Evolutionary conservation across 768 basidiomycete species (phyloP), one percentile per base, ranked within the genome.

Genomic region (Erythrobasidium yunnanense): DNA sequence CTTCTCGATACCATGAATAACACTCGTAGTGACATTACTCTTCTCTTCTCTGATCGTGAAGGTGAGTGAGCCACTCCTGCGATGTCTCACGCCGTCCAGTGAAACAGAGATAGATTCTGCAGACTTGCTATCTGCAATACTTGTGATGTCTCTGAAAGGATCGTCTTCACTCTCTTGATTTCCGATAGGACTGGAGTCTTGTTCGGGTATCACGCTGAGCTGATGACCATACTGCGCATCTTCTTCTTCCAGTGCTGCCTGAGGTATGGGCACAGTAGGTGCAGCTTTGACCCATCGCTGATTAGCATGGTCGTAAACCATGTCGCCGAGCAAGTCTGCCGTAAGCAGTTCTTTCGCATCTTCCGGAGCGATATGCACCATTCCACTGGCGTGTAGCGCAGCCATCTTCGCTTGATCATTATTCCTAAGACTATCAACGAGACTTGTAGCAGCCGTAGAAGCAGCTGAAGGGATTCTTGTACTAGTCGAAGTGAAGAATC

Each of bases 111-210:
- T 22, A 22, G 13, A 45, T 4, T n/a, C 52, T 55, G 47, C 34
- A 66, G 53, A 35, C 65, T 57, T 35, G 60, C 69, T 86, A 86
- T 62, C 87, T 86, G 33, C 82, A 79, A 91, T 74, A 71, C 89
- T 90, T 73, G 93, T 91, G 58, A 96, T 86, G 71, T 91, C 91
- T 32, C 83, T 83, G 76, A 96, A 96, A 6, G 89, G 87, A 78
- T 96, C 92, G 34, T 74, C 75, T 27, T 66, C 70, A 73, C 51
- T 73, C 74, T 42, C 56, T 13, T 47, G 23, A 20, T 58, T 25
- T 23, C 7, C 18, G 35, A 15, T 15, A 3, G 56, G 56, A 15
- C n/a, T 20, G 15, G n/a, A n/a, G n/a, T 58, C 56, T 38, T 58
- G 34, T 13, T 42, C 56, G 17, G 56, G 56, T 3, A 42, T 42